Base-by-base conservation (phyloP, 1,284 basidiomycete genomes). In the Pascua guehoae region DNA sequence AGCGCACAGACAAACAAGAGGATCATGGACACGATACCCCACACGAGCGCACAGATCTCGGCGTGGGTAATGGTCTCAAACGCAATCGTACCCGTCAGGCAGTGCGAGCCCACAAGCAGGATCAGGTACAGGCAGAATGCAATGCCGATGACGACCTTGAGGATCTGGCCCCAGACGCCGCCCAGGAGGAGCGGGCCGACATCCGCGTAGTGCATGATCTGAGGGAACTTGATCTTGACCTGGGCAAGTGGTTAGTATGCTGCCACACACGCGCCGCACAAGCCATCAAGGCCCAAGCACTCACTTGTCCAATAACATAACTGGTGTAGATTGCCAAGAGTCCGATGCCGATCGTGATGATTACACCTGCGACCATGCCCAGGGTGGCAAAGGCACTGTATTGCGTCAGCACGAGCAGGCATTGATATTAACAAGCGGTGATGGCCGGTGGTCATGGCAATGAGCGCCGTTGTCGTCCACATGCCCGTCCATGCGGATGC, bases 191-290 rank as follows among this genome's bases (percentile, higher is more conserved):
- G 54, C 1, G 48, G 45, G 16, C 54, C 58, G n/a, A 60, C 38
- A 39, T 60, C 54, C 5, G 49, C 40, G 52, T 60, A 60, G 54
- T 60, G 54, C 14, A 9, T 11, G 24, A 60, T 52, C 52, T 60
- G 58, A 14, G 58, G 58, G 46, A 54, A 53, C 52, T 60, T 60
- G 51, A 60, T 17, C 58, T 60, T 60, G 43, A 60, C 58, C 42
- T 56, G 58, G 18, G 52, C 58, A 24, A 55, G 4, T 32, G 24
- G 24, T 32, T 32, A 32, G 24, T 32, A 32, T 32, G 24, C 4
- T 38, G 38, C 24, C 24, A 7, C 24, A 32, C 24, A 32, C 16
- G 17, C 41, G 17, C 41, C 41, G 17, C n/a, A 44, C 24, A 32
- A 32, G 24, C 24, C 4, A 32, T 32, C 24, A 32, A 32, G 24